These are phyloP conservation scores for Saksenaea vasiformis DNA, from an alignment of 371 early-diverging fungal species.

Conservation along the genomic window DNA sequence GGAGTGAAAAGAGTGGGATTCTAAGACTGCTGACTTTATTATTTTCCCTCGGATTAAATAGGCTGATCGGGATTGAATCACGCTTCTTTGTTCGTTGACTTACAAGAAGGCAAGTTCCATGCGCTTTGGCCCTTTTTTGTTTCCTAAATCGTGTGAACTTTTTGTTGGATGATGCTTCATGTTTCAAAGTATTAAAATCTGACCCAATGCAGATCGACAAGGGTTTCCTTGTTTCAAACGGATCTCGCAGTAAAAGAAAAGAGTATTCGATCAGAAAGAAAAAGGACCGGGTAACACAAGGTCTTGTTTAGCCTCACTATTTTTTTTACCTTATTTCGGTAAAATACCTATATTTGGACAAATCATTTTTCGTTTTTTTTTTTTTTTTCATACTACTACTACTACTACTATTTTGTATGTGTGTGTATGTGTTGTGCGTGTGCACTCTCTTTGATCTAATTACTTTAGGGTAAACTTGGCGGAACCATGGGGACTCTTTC, in stretches of 20 bases:
- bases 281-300: not conserved
- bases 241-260: not conserved
- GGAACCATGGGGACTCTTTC: not conserved
- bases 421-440: no score
- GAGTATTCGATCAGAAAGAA: not conserved
- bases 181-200: not conserved
- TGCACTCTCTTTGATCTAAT: not conserved
- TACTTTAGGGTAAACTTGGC: not conserved
- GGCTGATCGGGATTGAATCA: constrained; percentile 1
- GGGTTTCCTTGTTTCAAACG: not conserved
- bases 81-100: not conserved
- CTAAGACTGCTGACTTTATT: not conserved
- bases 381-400: no score
- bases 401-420: no score
- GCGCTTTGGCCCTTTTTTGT: not conserved
- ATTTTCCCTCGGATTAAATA: not conserved
- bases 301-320: not conserved
- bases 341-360: not conserved
- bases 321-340: constrained; percentile 1
- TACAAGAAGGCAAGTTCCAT: not conserved
- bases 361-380: not conserved
- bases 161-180: not conserved
- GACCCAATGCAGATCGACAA: not conserved
- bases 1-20: not conserved
- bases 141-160: not conserved